A percentile compares a stretch with the other conserved stretches of the same genome.
Conservation (phyloP, 148 eudicot species). For the Vaccinium corymbosum region DNA sequence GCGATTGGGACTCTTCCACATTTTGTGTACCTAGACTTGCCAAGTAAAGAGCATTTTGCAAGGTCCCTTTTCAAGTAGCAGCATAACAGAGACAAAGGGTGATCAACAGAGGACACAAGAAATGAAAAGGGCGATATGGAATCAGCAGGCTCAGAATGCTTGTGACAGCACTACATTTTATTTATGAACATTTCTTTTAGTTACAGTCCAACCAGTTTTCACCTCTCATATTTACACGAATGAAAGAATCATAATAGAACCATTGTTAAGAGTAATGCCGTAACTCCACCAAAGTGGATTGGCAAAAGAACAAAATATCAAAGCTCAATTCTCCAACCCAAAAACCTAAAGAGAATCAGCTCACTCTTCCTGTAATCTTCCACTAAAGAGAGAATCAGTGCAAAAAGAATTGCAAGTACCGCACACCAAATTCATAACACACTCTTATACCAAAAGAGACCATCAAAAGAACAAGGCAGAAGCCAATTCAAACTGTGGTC, state of each 20-base stretch:
- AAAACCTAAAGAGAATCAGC: conserved; percentile 16
- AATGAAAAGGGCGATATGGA: background rate
- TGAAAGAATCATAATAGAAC: background rate
- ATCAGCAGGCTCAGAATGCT: background rate
- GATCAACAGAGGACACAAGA: background rate
- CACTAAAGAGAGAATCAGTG: background rate
- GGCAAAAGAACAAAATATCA: background rate
- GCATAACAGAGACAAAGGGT: too few relatives aligned
- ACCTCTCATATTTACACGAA: conserved; percentile 3
- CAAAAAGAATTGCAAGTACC: background rate
- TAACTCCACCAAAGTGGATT: background rate
- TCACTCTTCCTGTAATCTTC: background rate
- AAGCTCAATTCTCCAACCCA: conserved; percentile 11
- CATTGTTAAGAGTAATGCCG: background rate
- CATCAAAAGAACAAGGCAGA: background rate
- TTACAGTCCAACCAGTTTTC: background rate
- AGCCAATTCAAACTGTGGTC: background rate
- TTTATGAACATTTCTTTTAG: background rate
- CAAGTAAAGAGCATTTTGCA: too few relatives aligned
- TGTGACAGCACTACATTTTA: background rate
- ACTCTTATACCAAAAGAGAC: background rate
- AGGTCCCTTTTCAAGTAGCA: too few relatives aligned
- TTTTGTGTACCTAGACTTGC: too few relatives aligned
- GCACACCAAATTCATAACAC: background rate
- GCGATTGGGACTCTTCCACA: too few relatives aligned